phyloP scores from a whole-genome alignment of 306 rosid genomes.

The Dryas octopetala region DNA sequence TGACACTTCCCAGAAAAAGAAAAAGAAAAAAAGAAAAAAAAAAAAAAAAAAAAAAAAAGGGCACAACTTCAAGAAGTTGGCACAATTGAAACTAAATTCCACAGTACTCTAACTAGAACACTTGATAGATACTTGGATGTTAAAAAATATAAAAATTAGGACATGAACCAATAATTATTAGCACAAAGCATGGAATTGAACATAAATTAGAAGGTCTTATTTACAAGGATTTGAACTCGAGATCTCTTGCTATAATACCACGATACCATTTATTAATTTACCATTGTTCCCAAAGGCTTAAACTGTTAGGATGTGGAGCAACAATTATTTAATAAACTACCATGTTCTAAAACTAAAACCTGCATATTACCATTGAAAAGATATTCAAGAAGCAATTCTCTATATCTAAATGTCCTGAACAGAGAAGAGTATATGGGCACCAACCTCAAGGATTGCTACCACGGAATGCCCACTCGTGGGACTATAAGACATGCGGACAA shows the following conservation, averaged over 20 bases:
- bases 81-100: background rate
- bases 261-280: background rate
- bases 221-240: background rate
- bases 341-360: background rate
- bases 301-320: background rate
- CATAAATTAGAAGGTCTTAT: background rate
- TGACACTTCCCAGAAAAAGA: no score
- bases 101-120: background rate
- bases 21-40: no score
- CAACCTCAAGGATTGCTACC: slow-evolving; percentile 83
- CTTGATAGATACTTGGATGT: background rate
- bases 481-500: slow-evolving; percentile 89
- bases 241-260: background rate
- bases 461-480: slow-evolving; percentile 90
- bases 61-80: slow-evolving; percentile 1
- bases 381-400: background rate
- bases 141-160: background rate
- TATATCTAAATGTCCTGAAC: slow-evolving; percentile 16
- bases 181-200: background rate
- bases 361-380: background rate
- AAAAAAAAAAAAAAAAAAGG: background rate
- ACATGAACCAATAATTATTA: background rate
- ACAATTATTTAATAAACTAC: background rate
- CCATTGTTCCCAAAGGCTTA: background rate
- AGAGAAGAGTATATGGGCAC: slow-evolving; percentile 22